Evolutionary conservation across 768 basidiomycete species (phyloP), one percentile per base, ranked within the genome.

Genomic region (Terana coerulea): DNA sequence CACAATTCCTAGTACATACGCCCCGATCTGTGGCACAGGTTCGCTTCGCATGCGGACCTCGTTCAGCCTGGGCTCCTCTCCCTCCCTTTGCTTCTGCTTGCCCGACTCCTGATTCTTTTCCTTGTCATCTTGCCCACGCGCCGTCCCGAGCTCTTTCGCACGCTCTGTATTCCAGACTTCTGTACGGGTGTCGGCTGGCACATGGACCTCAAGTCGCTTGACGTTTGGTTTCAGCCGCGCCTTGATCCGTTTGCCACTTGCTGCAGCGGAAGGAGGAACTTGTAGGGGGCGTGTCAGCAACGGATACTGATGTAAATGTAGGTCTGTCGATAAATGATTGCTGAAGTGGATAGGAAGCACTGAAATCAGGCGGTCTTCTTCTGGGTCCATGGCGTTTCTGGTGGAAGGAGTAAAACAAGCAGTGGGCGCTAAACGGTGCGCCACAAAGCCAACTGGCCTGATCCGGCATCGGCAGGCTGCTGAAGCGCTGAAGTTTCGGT

Each of bases 241-340:
- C 29, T 75, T 75, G 49, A 93, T 88, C 21, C 80, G 78, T 67
- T 91, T 91, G 6, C 91, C 91, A 59, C 81, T 84, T 29, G 76
- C 62, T 33, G 70, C 64, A 6, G 91, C 87, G 2, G 88, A 86
- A 26, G 91, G 89, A 5, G 91, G 90, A 3, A 76, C 77, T 67
- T 86, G 86, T 2, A 93, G 72, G 9, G 88, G 83, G 24, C 88
- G 77, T 8, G 76, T 81, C 2, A 90, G 72, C 7, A 93, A 76
- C 5, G 91, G 91, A 59, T 83, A 92, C 58, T 93, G 91, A 59
- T 91, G 88, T 3, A 92, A 67, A 31, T 91, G 88, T 33, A 93
- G 64, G 61, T 83, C 76, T 2, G 84, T 78, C 29, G 70, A 64
- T 19, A 86, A 77, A 14, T 69, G 66, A 63, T 84, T 79, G 34